Evolutionary conservation across 2,329 filamentous ascomycete genomes (phyloP).

Genomic region (Fusarium pseudonygamai): DNA sequence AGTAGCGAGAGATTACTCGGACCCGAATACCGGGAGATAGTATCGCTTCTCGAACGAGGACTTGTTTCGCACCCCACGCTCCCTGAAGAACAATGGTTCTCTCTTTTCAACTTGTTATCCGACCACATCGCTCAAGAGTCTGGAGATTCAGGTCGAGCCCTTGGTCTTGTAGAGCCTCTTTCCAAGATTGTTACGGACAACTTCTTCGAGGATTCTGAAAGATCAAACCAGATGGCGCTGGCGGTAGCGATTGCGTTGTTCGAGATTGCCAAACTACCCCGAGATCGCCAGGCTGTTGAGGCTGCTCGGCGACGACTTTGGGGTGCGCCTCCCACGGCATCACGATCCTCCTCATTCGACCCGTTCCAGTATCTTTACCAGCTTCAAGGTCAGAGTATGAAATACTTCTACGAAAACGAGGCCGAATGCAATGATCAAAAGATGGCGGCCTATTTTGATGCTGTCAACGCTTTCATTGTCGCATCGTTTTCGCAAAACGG

Average conservation of each 20-base stretch:
- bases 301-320: slow-evolving; percentile 72
- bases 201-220: slow-evolving; percentile 24
- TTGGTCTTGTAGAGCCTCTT: slow-evolving; percentile 76
- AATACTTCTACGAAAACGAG: slow-evolving; percentile 61
- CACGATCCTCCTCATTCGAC: slow-evolving; percentile 61
- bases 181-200: slow-evolving; percentile 63
- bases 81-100: slow-evolving; percentile 58
- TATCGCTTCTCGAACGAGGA: slow-evolving; percentile 73
- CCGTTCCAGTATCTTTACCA: slow-evolving; percentile 74
- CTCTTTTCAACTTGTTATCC: slow-evolving; percentile 66
- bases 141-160: slow-evolving; percentile 72
- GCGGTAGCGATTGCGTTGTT: slow-evolving; percentile 56
- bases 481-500: slow-evolving; percentile 61
- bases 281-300: slow-evolving; percentile 71
- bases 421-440: slow-evolving; percentile 50
- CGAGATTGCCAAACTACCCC: slow-evolving; percentile 61
- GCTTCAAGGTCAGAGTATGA: slow-evolving; percentile 63
- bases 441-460: slow-evolving; percentile 60
- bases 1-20: slow-evolving; percentile 61
- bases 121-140: slow-evolving; percentile 68
- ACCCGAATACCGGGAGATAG: slow-evolving; percentile 74
- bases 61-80: slow-evolving; percentile 60
- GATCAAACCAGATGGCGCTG: slow-evolving; percentile 42
- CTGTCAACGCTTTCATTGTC: slow-evolving; percentile 62
- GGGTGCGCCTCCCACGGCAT: slow-evolving; percentile 50